Evolutionary conservation across 2,329 filamentous ascomycete species (phyloP), one percentile per base, ranked within the genome.

Genomic region (Epichloe aotearoae): DNA sequence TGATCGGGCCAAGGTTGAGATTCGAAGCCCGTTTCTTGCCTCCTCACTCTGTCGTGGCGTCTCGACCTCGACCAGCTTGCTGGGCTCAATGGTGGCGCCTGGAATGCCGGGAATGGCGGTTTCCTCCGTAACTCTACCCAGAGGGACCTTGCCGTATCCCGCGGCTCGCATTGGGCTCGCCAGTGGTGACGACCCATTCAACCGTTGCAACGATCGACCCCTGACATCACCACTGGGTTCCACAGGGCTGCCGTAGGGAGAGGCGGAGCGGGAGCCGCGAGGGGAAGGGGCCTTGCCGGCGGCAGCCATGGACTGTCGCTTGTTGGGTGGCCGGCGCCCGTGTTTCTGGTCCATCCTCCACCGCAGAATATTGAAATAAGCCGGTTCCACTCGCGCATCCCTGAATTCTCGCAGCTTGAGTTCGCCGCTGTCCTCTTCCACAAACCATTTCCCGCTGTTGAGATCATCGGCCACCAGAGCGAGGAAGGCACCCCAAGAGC

Each of bases 261-360:
- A 82, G 44, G 66, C 71, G 14, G 75, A 72, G 53, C 68, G 72
- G 52, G 74, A 71, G 54, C 66, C 72, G 41, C 69, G 68, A 12
- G 73, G 72, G 11, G 75, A 77, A 26, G 64, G 66, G 66, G 64
- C 57, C 57, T 71, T 72, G 30, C 54, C 52, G 26, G 71, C 52
- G 26, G 71, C 68, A 2, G 64, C 69, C 57, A 69, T 69, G 1
- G 80, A 82, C 55, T 68, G 76, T 53, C 80, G 74, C 65, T 77
- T 77, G 49, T 67, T 68, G 40, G 66, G 65, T 4, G 49, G 49
- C 36, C 76, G 73, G 53, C 93, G 77, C 46, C 91, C 91, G 65
- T 93, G 86, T 71, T 95, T 97, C 66, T 97, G 91, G 65, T 98
- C 93, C 70, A 86, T 83, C 64, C 93, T 83, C 89, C 93, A 97